A percentile compares a stretch with the other conserved stretches of the same genome.
Evolutionary conservation across 1,284 basidiomycete genomes (phyloP).

Genomic region (Somion occarium): DNA sequence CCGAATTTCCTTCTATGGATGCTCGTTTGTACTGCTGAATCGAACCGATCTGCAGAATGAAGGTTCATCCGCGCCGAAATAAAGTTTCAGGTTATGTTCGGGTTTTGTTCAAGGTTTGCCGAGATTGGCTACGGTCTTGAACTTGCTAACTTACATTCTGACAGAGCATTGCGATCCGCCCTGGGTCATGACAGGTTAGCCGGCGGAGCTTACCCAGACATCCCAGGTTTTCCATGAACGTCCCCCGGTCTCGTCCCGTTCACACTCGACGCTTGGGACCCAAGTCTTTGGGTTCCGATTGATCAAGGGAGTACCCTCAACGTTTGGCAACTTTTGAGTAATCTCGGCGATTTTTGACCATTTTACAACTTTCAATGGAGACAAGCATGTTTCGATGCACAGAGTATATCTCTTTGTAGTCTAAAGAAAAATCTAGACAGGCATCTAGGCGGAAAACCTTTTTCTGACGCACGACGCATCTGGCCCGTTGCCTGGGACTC

Average conservation of each 20-base stretch:
- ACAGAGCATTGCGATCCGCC: background rate
- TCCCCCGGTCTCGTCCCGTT: background rate
- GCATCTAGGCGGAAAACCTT: too few species aligned
- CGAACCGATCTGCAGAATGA: background rate
- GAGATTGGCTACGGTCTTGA: background rate
- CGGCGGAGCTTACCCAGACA: background rate
- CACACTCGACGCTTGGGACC: background rate
- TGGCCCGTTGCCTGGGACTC: too few species aligned
- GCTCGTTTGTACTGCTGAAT: background rate
- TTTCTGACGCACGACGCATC: too few species aligned
- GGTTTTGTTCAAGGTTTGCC: background rate
- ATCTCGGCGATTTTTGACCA: too few species aligned
- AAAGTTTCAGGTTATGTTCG: background rate
- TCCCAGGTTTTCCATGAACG: background rate
- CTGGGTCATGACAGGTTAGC: too few species aligned
- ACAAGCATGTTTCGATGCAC: too few species aligned
- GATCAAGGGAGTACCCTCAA: too few species aligned
- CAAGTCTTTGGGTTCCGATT: background rate
- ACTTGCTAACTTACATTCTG: too few species aligned
- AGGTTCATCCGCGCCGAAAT: background rate
- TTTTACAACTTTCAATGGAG: too few species aligned
- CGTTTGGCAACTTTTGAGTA: too few species aligned
- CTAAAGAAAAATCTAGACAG: too few species aligned
- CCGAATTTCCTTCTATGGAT: background rate
- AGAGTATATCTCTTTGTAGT: too few species aligned